Evolutionary conservation across 208 protist species (phyloP).

Genomic region (Balamuthia mandrillaris): DNA sequence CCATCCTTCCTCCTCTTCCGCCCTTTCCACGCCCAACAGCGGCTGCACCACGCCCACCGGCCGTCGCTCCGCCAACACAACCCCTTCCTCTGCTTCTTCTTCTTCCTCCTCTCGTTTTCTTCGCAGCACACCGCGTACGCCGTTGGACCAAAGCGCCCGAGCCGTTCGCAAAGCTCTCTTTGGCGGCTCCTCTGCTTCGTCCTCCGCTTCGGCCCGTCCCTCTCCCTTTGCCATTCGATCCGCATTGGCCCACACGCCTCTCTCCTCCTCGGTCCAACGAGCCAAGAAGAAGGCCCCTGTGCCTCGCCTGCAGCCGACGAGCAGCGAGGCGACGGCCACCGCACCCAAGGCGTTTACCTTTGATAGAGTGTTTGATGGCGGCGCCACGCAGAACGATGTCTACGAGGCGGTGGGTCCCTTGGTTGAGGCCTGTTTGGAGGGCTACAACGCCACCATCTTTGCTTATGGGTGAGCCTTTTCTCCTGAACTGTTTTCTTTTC

Average conservation of each 20-base stretch:
- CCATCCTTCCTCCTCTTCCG: background rate
- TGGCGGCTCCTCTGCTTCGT: background rate
- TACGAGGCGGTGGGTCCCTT: constrained; percentile 7
- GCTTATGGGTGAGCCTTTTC: background rate
- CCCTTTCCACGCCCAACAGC: background rate
- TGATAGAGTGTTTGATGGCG: constrained; percentile 7
- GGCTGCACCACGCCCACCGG: background rate
- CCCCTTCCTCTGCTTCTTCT: background rate
- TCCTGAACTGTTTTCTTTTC: background rate
- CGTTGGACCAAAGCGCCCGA: no score
- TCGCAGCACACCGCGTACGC: background rate
- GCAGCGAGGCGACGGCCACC: no score
- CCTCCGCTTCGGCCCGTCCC: background rate
- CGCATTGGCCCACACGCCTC: background rate
- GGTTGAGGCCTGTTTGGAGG: background rate
- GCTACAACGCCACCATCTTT: constrained; percentile 39
- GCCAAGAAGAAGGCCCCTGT: no score
- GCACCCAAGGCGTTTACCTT: constrained; percentile 26
- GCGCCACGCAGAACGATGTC: background rate
- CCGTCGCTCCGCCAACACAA: background rate
- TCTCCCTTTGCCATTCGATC: background rate
- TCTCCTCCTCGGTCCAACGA: background rate
- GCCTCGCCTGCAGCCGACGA: no score
- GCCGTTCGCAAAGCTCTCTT: background rate
- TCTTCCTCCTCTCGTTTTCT: background rate